Evolutionary conservation across 495 filamentous ascomycete genomes (phyloP), one percentile per base, ranked within the genome.

Genomic region (Neurospora sublineolata): DNA sequence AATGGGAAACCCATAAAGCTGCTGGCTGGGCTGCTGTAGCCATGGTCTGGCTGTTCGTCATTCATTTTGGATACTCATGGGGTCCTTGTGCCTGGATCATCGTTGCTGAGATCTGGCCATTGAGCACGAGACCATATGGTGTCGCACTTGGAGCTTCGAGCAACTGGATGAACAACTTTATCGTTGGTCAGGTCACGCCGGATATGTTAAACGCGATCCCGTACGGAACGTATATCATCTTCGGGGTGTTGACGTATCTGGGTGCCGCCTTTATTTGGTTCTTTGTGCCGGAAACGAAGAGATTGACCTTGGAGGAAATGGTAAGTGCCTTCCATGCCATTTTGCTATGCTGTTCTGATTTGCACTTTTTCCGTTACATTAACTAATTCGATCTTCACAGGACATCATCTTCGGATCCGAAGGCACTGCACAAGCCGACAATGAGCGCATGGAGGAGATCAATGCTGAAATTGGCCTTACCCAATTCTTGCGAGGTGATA

Each of bases 1-100:
- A 83, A 39, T 90, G 91, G 86, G 75, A 79, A 1, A 75, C 77
- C 9, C 87, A 95, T 72, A 77, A 80, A 23, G 87, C 86, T 0
- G 90, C 89, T 8, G 92, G 91, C 0, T 95, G 92, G 92, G 92
- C 84, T 4, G 92, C 90, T 8, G 89, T 93, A 20, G 88, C 83
- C 71, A 93, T 94, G 85, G 90, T 95, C 71, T 95, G 91, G 86
- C 85, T 94, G 37, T 95, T 93, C 76, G 90, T 93, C 75, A 82
- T 92, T 52, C 90, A 93, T 76, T 95, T 94, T 76, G 91, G 90
- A 37, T 93, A 91, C 79, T 89, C 85, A 39, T 92, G 89, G 90
- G 90, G 89, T 0, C 87, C 87, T 39, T 90, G 89, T 76, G 84
- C 89, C 9, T 93, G 91, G 92, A 88, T 89, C 70, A 83, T 89